Base-by-base conservation (phyloP, 2,329 filamentous ascomycete species). In the Sphaceloma murrayae region DNA sequence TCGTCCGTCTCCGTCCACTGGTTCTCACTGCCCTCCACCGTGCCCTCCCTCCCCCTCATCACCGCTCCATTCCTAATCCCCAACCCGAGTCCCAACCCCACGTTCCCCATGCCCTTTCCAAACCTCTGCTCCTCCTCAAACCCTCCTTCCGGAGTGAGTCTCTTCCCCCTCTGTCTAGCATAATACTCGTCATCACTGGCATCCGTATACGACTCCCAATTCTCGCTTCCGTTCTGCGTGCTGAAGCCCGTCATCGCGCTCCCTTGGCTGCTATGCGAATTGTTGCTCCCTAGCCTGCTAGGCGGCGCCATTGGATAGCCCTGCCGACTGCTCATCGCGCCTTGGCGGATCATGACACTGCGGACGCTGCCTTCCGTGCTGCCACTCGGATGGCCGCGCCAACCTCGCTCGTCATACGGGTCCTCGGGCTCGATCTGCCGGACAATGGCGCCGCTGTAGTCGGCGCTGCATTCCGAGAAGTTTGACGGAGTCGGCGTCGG, bases 161-260 rank as follows among this genome's bases (percentile, higher is more conserved):
- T 73, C 65, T 86, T 88, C 53, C 51, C 49, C 32, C 72, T 72
- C 26, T 88, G 67, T 62, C 85, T 86, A 51, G 84, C 82, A 57
- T 85, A 85, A 62, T 94, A 93, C 55, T 86, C 83, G 16, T 60
- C 56, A 6, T 62, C 60, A 1, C 54, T 58, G 39, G 52, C 52
- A 47, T 94, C 85, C 54, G 91, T 88, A 56, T 91, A 96, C 7
- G 88, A 94, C 64, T 96, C 89, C 89, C 89, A 96, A 61, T 96
- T 96, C 64, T 96, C 89, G 3, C 85, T 94, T 1, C 85, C 85
- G 4, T 18, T 83, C 3, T 26, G 19, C 7, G 22, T 22, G 16
- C 19, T 40, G 16, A 22, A 72, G 16, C 67, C 67, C 16, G 68
- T 65, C 13, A 53, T 61, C 13, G 54, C 55, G 16, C 54, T 61